Conservation (phyloP, 2,329 filamentous ascomycete genomes). For the Botrytis cinerea region DNA sequence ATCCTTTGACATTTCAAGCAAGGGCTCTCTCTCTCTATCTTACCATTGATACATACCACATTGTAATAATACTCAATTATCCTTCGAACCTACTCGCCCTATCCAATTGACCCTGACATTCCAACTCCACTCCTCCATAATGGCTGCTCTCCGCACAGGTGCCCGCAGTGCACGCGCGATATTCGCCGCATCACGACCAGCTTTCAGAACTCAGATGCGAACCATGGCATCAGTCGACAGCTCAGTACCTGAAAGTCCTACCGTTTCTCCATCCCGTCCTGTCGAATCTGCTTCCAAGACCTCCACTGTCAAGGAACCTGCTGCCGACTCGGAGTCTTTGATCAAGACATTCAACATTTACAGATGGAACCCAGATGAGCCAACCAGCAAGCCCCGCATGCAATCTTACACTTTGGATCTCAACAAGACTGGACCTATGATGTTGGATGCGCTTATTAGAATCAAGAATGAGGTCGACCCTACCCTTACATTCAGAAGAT, state of each 20-base stretch:
- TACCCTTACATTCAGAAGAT: slow-evolving; percentile 91
- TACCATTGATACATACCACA: slow-evolving; percentile 11
- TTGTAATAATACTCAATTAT: slow-evolving; percentile 19
- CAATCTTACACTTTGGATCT: slow-evolving; percentile 93
- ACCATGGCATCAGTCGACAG: slow-evolving; percentile 25
- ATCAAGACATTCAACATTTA: slow-evolving; percentile 98
- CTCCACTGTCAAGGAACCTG: slow-evolving; percentile 43
- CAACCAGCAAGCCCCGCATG: slow-evolving; percentile 91
- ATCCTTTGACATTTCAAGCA: slow-evolving; percentile 15
- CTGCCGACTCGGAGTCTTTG: slow-evolving; percentile 62
- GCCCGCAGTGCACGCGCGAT: slow-evolving; percentile 25
- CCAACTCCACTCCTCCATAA: slow-evolving; percentile 18
- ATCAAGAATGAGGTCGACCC: slow-evolving; percentile 99
- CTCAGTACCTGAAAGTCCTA: slow-evolving; percentile 2
- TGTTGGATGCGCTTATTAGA: slow-evolving; percentile 91
- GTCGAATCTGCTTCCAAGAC: slow-evolving; percentile 33
- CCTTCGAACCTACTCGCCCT: neutral
- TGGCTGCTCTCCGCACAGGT: slow-evolving; percentile 28
- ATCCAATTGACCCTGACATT: slow-evolving; percentile 14
- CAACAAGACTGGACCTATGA: slow-evolving; percentile 99
- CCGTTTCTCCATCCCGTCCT: slow-evolving; percentile 28
- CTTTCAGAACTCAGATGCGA: slow-evolving; percentile 27
- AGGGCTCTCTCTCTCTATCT: neutral
- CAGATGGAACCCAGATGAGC: slow-evolving; percentile 95
- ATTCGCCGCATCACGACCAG: slow-evolving; percentile 26